Evolutionary conservation across 345 rosid species (phyloP), one percentile per base, ranked within the genome.

Genomic region (Salix suchowensis): DNA sequence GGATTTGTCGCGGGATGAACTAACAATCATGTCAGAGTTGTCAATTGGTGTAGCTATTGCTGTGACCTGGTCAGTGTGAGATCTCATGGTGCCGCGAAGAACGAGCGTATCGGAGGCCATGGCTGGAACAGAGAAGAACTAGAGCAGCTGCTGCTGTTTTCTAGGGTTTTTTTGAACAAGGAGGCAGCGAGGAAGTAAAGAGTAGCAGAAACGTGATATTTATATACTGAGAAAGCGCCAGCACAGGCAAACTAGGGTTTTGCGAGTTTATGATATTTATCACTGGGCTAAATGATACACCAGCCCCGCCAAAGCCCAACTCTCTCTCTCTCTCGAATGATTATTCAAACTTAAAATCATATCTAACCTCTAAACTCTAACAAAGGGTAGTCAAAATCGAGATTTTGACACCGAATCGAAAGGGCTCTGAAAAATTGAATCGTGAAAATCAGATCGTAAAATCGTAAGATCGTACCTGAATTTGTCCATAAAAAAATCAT

Each of bases 1-100:
- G 40, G 99, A 96, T 82, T 96, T 94, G 92, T 96, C 99, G 23
- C 99, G 94, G 44, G 99, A 96, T 40, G 99, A 83, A 8, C 93
- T 77, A 80, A 96, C 99, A 52, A 96, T 90, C 87, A 94, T 94
- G 79, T 96, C 94, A 4, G 95, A 76, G 88, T 96, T 94, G 71
- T 96, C 98, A 65, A 94, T 88, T 0, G 99, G 98, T 0, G 90
- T 83, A 64, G 99, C 99, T 79, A 96, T 94, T 15, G 98, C 99
- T 0, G 99, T 96, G 18, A 96, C 95, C 88, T 87, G 86, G 78
- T 96, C 99, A 72, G 99, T 92, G 87, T 96, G 99, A 71, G 97
- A 91, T 71, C 95, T 86, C 97, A 96, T 87, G 52, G 99, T 96
- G 81, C 97, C 98, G 64, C 87, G 87, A 28, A 96, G 93, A 14